These are phyloP conservation scores for Backusella liffmaniae DNA, from an alignment of 192 early-diverging fungal species.

Conservation along the genomic window DNA sequence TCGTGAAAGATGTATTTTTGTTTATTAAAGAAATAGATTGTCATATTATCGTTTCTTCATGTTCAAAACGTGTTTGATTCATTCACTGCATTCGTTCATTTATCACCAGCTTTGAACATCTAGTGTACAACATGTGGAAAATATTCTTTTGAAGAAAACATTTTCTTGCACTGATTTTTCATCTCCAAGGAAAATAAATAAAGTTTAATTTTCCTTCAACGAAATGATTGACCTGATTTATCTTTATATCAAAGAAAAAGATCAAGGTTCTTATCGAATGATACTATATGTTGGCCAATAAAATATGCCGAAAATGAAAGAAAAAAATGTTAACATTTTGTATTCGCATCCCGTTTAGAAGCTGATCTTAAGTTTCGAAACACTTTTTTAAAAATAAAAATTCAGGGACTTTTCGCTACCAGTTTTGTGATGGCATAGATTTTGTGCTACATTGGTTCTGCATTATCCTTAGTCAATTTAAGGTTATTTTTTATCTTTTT, in stretches of 20 bases:
- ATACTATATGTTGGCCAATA: neutral
- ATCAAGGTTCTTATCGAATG: neutral
- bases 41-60: neutral
- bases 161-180: neutral
- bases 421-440: neutral
- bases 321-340: neutral
- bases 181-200: neutral
- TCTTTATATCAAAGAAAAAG: neutral
- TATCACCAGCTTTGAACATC: neutral
- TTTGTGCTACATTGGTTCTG: neutral
- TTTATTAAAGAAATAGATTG: neutral
- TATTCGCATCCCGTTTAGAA: neutral
- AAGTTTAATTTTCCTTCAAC: neutral
- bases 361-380: neutral
- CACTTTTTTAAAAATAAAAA: neutral
- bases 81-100: neutral
- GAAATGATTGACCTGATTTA: neutral
- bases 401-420: neutral
- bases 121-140: neutral
- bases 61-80: neutral
- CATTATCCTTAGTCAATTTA: neutral
- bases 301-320: neutral
- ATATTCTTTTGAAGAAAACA: neutral
- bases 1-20: conserved; percentile 8
- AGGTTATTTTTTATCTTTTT: neutral